Evolutionary conservation across 345 rosid species (phyloP).

Genomic region (Limnanthes douglasii): DNA sequence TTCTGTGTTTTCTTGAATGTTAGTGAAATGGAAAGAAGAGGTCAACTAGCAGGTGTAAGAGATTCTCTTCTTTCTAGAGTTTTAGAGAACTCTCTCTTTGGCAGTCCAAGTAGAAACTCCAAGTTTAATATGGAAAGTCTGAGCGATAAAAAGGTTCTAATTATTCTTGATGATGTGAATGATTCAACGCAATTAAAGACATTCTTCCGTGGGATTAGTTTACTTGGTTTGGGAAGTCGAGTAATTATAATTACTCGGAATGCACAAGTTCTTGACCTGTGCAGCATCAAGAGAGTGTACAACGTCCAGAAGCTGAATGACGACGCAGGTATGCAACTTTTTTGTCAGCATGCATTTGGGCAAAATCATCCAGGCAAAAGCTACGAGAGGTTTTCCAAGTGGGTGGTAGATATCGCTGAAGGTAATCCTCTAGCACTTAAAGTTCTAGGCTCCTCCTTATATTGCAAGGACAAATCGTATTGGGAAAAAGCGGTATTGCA

Average conservation of each 20-base stretch:
- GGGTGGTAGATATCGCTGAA: not conserved
- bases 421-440: constrained; percentile 12
- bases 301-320: not conserved
- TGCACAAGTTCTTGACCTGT: not conserved
- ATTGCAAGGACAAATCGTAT: not conserved
- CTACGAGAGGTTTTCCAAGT: not conserved
- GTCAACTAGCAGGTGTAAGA: not conserved
- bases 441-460: constrained; percentile 5
- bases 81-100: not conserved
- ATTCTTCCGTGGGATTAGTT: not conserved
- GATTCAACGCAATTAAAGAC: not conserved
- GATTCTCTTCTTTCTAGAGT: not conserved
- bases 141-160: not conserved
- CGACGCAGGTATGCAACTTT: constrained; percentile 3
- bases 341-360: constrained; percentile 7
- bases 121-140: not conserved
- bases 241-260: constrained; percentile 9
- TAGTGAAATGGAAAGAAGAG: constrained; percentile 4
- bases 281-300: not conserved
- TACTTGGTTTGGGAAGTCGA: constrained; percentile 6
- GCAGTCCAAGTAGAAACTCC: not conserved
- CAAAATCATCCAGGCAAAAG: not conserved
- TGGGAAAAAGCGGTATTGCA: constrained; percentile 6
- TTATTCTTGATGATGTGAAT: constrained; percentile 13
- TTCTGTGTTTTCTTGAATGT: constrained; percentile 15